Conservation (phyloP, 1,139 yeast species). For the Debaryomyces sp. region DNA sequence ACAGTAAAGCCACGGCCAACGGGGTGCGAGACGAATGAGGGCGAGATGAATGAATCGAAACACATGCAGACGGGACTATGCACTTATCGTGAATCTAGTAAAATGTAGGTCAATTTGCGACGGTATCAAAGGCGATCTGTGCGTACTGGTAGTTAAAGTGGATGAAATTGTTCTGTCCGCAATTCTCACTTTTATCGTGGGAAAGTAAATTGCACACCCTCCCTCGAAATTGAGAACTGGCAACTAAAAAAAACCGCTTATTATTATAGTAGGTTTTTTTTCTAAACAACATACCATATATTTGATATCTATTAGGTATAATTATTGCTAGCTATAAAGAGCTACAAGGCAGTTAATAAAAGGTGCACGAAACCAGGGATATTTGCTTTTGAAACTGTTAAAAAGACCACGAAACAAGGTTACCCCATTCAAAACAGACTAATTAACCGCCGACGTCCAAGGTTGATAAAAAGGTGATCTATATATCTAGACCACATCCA, state of each 20-base stretch:
- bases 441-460: constrained; percentile 1
- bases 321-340: neutral
- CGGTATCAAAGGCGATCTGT: neutral
- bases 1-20: neutral
- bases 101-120: neutral
- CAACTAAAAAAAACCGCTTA: neutral
- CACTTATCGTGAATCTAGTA: neutral
- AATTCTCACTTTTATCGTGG: neutral
- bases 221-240: neutral
- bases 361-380: neutral
- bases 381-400: neutral
- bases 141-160: neutral
- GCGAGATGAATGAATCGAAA: neutral
- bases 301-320: neutral
- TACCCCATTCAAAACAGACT: neutral
- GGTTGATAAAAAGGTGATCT: neutral
- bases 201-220: neutral
- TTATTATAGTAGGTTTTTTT: neutral
- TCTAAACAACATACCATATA: neutral
- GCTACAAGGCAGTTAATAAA: neutral
- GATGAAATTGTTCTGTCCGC: neutral
- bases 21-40: neutral
- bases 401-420: neutral
- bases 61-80: neutral
- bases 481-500: neutral